Evolutionary conservation across 139 green algal species (phyloP), one percentile per base, ranked within the genome.

Genomic region (Coccomyxa sp.): DNA sequence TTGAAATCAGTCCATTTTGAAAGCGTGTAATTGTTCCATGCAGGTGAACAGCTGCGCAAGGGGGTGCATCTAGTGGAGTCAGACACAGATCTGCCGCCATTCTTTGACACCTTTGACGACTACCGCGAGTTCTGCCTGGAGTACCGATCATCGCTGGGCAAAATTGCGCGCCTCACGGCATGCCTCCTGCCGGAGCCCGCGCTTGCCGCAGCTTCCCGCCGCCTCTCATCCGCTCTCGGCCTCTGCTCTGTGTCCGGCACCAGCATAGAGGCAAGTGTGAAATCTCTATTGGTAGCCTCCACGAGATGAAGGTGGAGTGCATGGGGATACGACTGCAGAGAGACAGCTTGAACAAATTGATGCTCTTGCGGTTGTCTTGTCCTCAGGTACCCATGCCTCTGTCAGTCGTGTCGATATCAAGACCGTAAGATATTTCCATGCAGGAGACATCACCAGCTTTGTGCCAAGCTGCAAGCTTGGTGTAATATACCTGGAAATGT

Each of bases 41-140:
- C 71, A 77, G 71, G 25, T 10, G 78, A 68, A 18, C 82, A 86
- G 63, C 79, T 93, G 81, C 80, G 79, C 66, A 80, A 85, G 28
- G 77, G 60, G 9, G 63, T 82, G 27, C 85, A 84, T 57, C 67
- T 83, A 27, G 80, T 82, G 31, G 82, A 85, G 38, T 82, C 83
- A 21, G 85, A 85, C 18, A 86, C 90, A 18, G 87, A 92, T 13
- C 58, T 89, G 13, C 87, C 86, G 27, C 45, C 87, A 30, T 92
- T 87, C 82, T 93, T 90, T 30, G 90, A 88, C 80, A 75, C 76
- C 25, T 88, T 87, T 51, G 79, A 87, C 67, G 89, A 92, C 31
- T 91, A 88, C 82, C 88, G 88, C 28, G 86, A 90, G 17, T 87
- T 90, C 17, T 85, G 88, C 79, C 67, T 90, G 15, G 57, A 77